Percentiles rank a stretch among this genome's conserved stretches.
These are phyloP conservation scores for Lanzia echinophila DNA, from an alignment of 2,329 filamentous ascomycete species.

Conservation along the genomic window DNA sequence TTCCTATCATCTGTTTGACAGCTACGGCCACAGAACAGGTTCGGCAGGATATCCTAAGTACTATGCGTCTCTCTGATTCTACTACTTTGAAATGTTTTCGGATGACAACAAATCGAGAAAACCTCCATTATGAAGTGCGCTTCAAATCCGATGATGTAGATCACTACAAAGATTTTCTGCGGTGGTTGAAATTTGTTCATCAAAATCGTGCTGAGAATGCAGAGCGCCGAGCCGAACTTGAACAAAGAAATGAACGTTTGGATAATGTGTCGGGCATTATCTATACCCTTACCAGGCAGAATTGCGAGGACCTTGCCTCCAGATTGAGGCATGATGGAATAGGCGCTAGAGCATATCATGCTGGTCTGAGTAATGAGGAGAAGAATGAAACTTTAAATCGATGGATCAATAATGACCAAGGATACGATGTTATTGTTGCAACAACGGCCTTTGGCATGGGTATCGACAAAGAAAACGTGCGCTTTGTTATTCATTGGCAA, in stretches of 20 bases:
- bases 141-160: constrained; percentile 74
- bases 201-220: constrained; percentile 55
- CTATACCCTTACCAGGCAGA: constrained; percentile 67
- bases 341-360: constrained; percentile 67
- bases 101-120: constrained; percentile 76
- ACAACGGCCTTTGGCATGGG: constrained; percentile 98
- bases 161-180: constrained; percentile 64
- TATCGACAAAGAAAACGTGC: constrained; percentile 90
- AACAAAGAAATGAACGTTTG: constrained; percentile 44
- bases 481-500: constrained; percentile 93
- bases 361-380: constrained; percentile 57
- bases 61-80: constrained; percentile 59
- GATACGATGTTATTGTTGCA: constrained; percentile 88
- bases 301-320: constrained; percentile 65
- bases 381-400: constrained; percentile 65
- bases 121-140: constrained; percentile 84
- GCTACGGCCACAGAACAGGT: constrained; percentile 82
- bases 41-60: constrained; percentile 72
- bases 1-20: constrained; percentile 88
- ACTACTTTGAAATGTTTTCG: constrained; percentile 66
- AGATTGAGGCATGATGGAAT: constrained; percentile 62
- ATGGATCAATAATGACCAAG: constrained; percentile 66
- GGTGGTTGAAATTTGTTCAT: constrained; percentile 71
- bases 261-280: constrained; percentile 71
- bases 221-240: constrained; percentile 51